Evolutionary conservation across 352 stramenopile genomes (phyloP), one percentile per base, ranked within the genome.

Genomic region (Globisporangium apiculatum): DNA sequence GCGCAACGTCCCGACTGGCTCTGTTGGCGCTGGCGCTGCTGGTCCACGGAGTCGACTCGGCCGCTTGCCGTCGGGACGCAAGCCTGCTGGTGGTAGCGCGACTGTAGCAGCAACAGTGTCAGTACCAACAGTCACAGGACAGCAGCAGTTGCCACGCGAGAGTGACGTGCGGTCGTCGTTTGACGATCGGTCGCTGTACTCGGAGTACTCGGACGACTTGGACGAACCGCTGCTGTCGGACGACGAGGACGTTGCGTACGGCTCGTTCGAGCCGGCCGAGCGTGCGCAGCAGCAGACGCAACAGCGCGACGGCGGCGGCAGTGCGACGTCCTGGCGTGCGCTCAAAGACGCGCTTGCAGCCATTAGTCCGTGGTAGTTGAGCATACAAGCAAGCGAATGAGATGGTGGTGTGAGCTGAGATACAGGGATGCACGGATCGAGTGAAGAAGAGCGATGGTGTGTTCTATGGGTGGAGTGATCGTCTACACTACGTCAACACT

Each of bases 151-250:
- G 7, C 41, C 35, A 10, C 40, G 17, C 15, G 41, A 51, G 12
- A 51, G 35, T 7, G 57, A 53, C 46, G 31, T 11, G 41, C 37
- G 57, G 17, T 62, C 41, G 24, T 62, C 57, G 7, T n/a, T 58
- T 11, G 60, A 42, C 9, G 60, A 66, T 31, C 48, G 18, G 31
- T 51, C 58, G 9, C 7, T 58, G 49, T 66, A 66, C 54, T 53
- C 53, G 31, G 50, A 60, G 17, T 17, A 58, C 48, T 54, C 60
- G 5, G 55, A 66, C n/a, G 83, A 92, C n/a, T 57, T 90, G 12
- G 79, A 92, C 51, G 78, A 89, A 52, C 69, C 74, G 18, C 71
- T 92, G 50, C 67, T 92, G 31, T 85, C 73, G 1, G 83, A 86
- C 48, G 78, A 83, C 11, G 79, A 88, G 35, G 76, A 87, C 36